A percentile compares a stretch with the other conserved stretches of the same genome.
phyloP scores from a whole-genome alignment of 2,329 filamentous ascomycete species.

The Xylariaceae sp. region DNA sequence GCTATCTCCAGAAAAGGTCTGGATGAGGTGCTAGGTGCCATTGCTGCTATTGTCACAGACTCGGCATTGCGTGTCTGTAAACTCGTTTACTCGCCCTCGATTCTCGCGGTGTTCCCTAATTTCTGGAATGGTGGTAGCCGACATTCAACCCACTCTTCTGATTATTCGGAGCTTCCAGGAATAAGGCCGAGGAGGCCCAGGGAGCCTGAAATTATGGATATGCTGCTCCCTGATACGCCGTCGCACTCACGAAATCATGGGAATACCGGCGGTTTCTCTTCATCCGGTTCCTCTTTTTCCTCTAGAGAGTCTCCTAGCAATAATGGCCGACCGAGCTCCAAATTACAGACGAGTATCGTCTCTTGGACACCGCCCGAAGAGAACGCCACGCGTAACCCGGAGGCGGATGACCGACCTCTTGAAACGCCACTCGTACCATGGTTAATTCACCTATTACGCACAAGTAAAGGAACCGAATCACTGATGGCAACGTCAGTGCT shows the following conservation, averaged over 20 bases:
- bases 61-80: conserved; percentile 74
- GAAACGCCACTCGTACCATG: conserved; percentile 70
- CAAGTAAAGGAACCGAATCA: conserved; percentile 52
- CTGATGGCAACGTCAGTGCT: conserved; percentile 66
- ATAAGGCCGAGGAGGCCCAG: conserved; percentile 42
- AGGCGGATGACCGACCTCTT: conserved; percentile 48
- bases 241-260: conserved; percentile 32
- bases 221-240: conserved; percentile 55
- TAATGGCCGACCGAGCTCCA: conserved; percentile 27
- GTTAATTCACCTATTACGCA: conserved; percentile 61
- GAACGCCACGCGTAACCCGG: conserved; percentile 21
- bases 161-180: conserved; percentile 48
- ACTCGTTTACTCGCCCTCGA: conserved; percentile 61
- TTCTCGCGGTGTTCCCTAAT: conserved; percentile 63
- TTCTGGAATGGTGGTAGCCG: conserved; percentile 47
- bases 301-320: conserved; percentile 35
- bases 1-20: conserved; percentile 56
- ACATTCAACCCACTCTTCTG: conserved; percentile 47
- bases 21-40: conserved; percentile 67
- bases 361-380: conserved; percentile 28
- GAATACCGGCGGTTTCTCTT: conserved; percentile 44
- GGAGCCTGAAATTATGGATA: conserved; percentile 55
- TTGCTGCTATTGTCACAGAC: conserved; percentile 69
- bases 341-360: conserved; percentile 24
- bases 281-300: conserved; percentile 42